Evolutionary conservation across 139 green algal genomes (phyloP).

Genomic region (Zygnema cylindricum): DNA sequence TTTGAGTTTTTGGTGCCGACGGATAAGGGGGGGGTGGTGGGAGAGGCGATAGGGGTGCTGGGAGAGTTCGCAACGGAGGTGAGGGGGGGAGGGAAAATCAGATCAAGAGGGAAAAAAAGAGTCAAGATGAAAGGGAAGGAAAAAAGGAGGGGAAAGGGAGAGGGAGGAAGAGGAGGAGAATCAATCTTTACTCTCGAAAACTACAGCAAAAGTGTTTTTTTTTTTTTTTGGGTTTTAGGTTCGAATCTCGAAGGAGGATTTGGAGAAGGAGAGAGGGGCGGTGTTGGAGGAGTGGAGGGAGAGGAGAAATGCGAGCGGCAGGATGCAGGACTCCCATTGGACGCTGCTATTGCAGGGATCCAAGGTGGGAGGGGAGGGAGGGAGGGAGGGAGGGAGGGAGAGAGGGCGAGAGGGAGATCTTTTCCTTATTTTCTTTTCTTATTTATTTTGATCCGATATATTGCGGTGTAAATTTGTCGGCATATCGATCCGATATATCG

Average conservation of each 20-base stretch:
- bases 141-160: too few species aligned
- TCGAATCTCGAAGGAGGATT: constrained; percentile 69
- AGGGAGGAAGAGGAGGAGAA: too few species aligned
- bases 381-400: constrained; percentile 33
- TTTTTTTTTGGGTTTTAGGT: constrained; percentile 23
- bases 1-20: constrained; percentile 76
- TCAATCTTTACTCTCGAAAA: too few species aligned
- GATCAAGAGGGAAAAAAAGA: too few species aligned
- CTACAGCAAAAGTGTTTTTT: not conserved
- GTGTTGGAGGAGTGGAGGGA: constrained; percentile 89
- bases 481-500: too few species aligned
- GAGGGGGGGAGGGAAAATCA: too few species aligned
- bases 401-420: constrained; percentile 28
- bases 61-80: constrained; percentile 82
- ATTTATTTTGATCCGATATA: too few species aligned
- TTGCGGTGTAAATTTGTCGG: too few species aligned
- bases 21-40: constrained; percentile 70
- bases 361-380: constrained; percentile 20
- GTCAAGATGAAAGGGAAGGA: too few species aligned
- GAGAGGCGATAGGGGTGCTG: constrained; percentile 74
- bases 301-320: constrained; percentile 68
- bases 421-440: too few species aligned
- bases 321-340: constrained; percentile 83
- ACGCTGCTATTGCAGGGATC: constrained; percentile 77
- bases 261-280: constrained; percentile 84